Evolutionary conservation across 108 stramenopile genomes (phyloP), one percentile per base, ranked within the genome.

Genomic region (Nitzschia inconspicua): DNA sequence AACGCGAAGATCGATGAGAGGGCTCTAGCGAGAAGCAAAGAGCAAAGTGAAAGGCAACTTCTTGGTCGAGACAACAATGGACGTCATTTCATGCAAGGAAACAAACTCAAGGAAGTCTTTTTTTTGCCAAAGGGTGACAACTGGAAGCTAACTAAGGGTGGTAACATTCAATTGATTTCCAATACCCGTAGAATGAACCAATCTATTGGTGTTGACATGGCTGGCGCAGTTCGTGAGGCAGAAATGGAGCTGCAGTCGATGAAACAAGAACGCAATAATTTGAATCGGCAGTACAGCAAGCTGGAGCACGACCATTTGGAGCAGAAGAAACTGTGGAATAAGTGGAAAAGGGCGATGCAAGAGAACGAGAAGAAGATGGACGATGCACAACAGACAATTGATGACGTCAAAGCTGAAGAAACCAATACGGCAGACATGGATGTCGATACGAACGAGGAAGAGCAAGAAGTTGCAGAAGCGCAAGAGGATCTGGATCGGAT

Each of bases 151-250:
- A 68, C 43, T 27, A 65, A 44, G 28, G 80, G 77, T 20, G 57
- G 55, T 19, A 47, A 47, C 9, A 41, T 65, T 23, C 53, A 58
- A 7, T 70, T 85, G 55, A 79, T 74, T 25, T 60, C 80, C 6
- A 78, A 86, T 44, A 76, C 82, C 3, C 73, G 59, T 23, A 52
- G 44, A 46, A 35, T 82, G 47, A 72, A 71, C 31, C 57, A 73
- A 48, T 83, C 83, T 11, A 83, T 92, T 72, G 86, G 86, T n/a
- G 74, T 82, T 6, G 91, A 92, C 58, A 70, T 53, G 36, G 66
- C 81, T 9, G 68, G 57, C 11, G 87, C 87, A 2, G 73, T 92
- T 39, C 73, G 70, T 23, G 73, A 79, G 14, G 72, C 78, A 1
- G 59, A 78, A 64, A 40, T 63, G 34, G 91, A 92, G 25, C 20